Conservation (phyloP, 2,329 filamentous ascomycete genomes). For the Berkeleyomyces basicola region DNA sequence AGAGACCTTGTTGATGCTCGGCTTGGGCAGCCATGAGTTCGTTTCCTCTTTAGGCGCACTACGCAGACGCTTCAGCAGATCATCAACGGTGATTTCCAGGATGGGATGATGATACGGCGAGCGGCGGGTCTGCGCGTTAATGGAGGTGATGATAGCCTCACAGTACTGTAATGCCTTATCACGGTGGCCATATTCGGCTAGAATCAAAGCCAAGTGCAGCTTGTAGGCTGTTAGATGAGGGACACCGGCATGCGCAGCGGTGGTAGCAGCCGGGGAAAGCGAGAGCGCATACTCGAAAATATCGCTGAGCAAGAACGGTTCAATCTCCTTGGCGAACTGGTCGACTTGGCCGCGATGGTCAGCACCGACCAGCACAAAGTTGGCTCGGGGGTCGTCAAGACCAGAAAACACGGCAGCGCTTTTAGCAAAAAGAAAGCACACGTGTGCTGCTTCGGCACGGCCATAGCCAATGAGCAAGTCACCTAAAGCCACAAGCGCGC, state of each 20-base stretch:
- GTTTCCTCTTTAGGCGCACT: slow-evolving; percentile 70
- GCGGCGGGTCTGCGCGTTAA: slow-evolving; percentile 64
- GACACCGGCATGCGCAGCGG: slow-evolving; percentile 40
- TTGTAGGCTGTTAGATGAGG: slow-evolving; percentile 77
- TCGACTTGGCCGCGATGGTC: slow-evolving; percentile 59
- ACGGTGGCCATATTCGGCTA: slow-evolving; percentile 70
- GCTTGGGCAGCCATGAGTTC: slow-evolving; percentile 83
- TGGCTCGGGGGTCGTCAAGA: slow-evolving; percentile 60
- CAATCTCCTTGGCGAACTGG: slow-evolving; percentile 62
- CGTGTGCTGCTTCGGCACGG: slow-evolving; percentile 77
- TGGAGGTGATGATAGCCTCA: slow-evolving; percentile 59
- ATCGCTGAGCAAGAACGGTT: slow-evolving; percentile 86
- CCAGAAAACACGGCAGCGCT: slow-evolving; percentile 58
- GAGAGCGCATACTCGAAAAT: slow-evolving; percentile 83
- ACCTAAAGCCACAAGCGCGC: slow-evolving; percentile 64
- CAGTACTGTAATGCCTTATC: slow-evolving; percentile 83
- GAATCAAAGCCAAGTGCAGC: slow-evolving; percentile 64
- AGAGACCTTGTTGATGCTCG: slow-evolving; percentile 89
- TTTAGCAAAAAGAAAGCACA: slow-evolving; percentile 81
- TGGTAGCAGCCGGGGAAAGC: slow-evolving; percentile 39
- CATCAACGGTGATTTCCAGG: slow-evolving; percentile 62
- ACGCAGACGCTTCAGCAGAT: slow-evolving; percentile 66
- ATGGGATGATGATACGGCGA: slow-evolving; percentile 73
- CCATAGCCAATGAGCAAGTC: slow-evolving; percentile 72
- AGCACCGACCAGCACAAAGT: slow-evolving; percentile 70